A percentile compares a stretch with the other conserved stretches of the same genome.
phyloP scores from a whole-genome alignment of 352 stramenopile genomes.

The Nothophytophthora sp. region DNA sequence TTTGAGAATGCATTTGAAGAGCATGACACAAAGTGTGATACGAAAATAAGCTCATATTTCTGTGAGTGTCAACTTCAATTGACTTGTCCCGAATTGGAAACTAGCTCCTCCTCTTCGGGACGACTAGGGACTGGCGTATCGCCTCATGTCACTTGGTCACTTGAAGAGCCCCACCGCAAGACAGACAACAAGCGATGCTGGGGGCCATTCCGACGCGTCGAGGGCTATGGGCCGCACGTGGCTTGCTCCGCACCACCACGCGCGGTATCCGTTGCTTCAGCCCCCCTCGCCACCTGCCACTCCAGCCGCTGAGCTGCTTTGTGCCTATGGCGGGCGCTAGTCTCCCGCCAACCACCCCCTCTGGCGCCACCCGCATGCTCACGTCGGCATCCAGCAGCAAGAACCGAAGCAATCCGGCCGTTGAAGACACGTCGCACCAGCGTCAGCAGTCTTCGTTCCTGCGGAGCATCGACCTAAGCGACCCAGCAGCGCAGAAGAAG shows the following conservation, averaged over 20 bases:
- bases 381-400: not conserved
- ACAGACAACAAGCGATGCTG: conserved; percentile 5
- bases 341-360: not conserved
- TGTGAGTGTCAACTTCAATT: too few species aligned
- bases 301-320: not conserved
- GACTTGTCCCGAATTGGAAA: too few species aligned
- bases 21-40: too few species aligned
- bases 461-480: conserved; percentile 48
- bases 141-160: too few species aligned
- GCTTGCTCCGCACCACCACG: not conserved
- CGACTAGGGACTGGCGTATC: too few species aligned
- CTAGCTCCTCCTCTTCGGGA: too few species aligned
- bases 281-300: too few species aligned
- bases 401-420: not conserved
- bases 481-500: conserved; percentile 35
- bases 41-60: too few species aligned
- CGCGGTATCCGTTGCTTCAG: too few species aligned
- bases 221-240: conserved; percentile 10
- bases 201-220: conserved; percentile 1
- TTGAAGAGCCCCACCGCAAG: not conserved
- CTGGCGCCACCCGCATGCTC: too few species aligned
- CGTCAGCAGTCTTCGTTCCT: conserved; percentile 47
- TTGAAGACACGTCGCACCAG: conserved; percentile 16
- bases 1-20: too few species aligned
- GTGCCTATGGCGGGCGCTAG: not conserved